Evolutionary conservation across 768 basidiomycete species (phyloP).

Genomic region (Amanita jacksonii): DNA sequence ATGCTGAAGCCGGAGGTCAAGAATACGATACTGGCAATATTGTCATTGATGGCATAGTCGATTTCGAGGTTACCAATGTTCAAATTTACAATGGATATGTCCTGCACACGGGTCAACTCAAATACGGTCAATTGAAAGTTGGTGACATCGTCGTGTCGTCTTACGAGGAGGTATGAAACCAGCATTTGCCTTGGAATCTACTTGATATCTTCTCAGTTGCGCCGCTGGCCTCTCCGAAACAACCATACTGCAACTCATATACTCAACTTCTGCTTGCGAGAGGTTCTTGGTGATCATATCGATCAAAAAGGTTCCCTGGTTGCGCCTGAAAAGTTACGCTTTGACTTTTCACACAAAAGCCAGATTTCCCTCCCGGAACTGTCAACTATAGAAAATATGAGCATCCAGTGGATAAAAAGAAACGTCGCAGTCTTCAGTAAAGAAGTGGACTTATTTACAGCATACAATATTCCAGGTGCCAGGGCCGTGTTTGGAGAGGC

Average conservation of each 20-base stretch:
- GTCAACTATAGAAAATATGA: slow-evolving; percentile 72
- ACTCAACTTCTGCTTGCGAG: slow-evolving; percentile 88
- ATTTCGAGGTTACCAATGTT: slow-evolving; percentile 91
- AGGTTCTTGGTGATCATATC: slow-evolving; percentile 92
- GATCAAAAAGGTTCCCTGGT: slow-evolving; percentile 98
- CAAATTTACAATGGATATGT: slow-evolving; percentile 96
- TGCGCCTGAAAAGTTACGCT: slow-evolving; percentile 90
- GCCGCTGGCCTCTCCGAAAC: slow-evolving; percentile 92
- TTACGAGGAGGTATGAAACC: slow-evolving; percentile 72
- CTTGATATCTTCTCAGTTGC: slow-evolving; percentile 38
- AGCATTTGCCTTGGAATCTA: neutral
- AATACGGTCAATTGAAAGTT: slow-evolving; percentile 76
- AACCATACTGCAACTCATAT: slow-evolving; percentile 99
- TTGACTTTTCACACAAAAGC: slow-evolving; percentile 97
- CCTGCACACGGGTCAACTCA: slow-evolving; percentile 81
- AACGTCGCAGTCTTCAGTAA: slow-evolving; percentile 87
- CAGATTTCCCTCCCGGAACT: slow-evolving; percentile 73
- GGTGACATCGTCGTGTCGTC: slow-evolving; percentile 80
- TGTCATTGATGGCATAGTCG: slow-evolving; percentile 81
- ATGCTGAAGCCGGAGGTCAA: slow-evolving; percentile 96
- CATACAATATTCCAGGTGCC: slow-evolving; percentile 84
- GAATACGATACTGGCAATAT: slow-evolving; percentile 96
- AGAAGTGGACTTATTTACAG: slow-evolving; percentile 69
- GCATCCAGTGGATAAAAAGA: slow-evolving; percentile 81
- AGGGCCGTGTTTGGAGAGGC: slow-evolving; percentile 96